Conservation (phyloP, 805 yeast species). For the Saccharomycopsis fermentans region DNA sequence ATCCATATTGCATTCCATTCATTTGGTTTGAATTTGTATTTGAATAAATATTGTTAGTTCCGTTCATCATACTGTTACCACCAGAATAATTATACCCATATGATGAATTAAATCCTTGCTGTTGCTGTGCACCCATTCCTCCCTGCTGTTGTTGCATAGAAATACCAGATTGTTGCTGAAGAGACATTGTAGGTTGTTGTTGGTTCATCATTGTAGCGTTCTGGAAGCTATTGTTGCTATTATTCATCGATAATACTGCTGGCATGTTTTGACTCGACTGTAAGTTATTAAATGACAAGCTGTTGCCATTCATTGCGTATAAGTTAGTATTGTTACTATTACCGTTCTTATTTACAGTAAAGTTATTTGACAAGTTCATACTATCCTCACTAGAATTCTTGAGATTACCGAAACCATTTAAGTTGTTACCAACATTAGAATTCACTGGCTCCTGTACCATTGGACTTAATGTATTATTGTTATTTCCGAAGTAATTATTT, state of each 20-base stretch:
- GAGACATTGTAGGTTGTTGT: background rate
- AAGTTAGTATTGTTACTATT: background rate
- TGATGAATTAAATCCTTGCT: background rate
- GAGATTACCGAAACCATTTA: background rate
- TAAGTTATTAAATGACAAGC: background rate
- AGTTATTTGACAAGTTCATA: background rate
- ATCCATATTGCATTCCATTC: background rate
- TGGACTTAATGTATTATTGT: background rate
- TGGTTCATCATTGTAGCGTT: background rate
- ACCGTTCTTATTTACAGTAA: background rate
- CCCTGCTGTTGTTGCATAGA: background rate
- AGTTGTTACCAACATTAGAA: background rate
- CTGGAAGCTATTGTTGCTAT: background rate
- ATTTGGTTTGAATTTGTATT: background rate
- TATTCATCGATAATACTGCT: background rate
- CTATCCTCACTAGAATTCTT: background rate
- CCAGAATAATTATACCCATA: background rate
- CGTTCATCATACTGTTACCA: background rate
- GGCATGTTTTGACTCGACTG: background rate
- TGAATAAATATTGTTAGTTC: background rate
- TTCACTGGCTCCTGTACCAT: background rate
- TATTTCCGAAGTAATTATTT: background rate
- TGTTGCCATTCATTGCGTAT: background rate
- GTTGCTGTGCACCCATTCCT: background rate
- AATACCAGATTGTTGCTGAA: background rate